Conservation (phyloP, 2,329 filamentous ascomycete genomes). For the Aspergillus intermedius region DNA sequence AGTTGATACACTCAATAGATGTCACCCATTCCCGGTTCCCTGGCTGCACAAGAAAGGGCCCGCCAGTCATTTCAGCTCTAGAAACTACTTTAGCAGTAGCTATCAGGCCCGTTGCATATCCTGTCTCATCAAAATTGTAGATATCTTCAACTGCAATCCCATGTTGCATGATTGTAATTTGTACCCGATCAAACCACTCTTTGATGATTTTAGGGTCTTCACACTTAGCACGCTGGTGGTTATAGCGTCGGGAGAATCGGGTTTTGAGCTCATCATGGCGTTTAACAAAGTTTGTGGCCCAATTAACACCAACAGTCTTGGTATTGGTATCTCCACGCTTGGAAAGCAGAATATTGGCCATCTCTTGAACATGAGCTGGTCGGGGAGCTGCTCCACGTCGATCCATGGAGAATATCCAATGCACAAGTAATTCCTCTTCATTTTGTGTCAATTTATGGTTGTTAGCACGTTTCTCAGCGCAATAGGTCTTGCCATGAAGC, state of each 20-base stretch:
- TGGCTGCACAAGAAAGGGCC: constrained; percentile 6
- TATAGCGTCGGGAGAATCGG: constrained; percentile 1
- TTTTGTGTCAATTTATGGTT: not conserved
- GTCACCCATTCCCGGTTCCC: too few relatives aligned
- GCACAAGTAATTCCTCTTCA: not conserved
- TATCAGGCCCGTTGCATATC: constrained; percentile 1
- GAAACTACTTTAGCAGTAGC: constrained; percentile 5
- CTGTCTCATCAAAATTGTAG: constrained; percentile 5
- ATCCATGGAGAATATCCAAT: not conserved
- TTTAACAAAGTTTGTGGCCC: constrained; percentile 1
- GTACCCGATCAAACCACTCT: constrained; percentile 6
- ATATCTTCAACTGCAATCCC: constrained; percentile 6
- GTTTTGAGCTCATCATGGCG: not conserved
- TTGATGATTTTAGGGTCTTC: constrained; percentile 1
- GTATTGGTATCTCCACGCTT: not conserved
- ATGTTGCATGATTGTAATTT: constrained; percentile 6
- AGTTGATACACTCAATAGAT: not conserved
- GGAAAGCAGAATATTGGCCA: constrained; percentile 3
- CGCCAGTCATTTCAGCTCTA: constrained; percentile 1
- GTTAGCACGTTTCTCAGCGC: not conserved
- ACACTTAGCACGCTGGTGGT: constrained; percentile 1
- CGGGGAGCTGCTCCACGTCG: not conserved
- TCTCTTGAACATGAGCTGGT: not conserved
- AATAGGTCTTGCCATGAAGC: not conserved
- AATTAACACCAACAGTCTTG: constrained; percentile 2